A percentile compares a stretch with the other conserved stretches of the same genome.
These are phyloP conservation scores for Aureobasidium mangrovei DNA, from an alignment of 2,329 filamentous ascomycete species.

Conservation along the genomic window DNA sequence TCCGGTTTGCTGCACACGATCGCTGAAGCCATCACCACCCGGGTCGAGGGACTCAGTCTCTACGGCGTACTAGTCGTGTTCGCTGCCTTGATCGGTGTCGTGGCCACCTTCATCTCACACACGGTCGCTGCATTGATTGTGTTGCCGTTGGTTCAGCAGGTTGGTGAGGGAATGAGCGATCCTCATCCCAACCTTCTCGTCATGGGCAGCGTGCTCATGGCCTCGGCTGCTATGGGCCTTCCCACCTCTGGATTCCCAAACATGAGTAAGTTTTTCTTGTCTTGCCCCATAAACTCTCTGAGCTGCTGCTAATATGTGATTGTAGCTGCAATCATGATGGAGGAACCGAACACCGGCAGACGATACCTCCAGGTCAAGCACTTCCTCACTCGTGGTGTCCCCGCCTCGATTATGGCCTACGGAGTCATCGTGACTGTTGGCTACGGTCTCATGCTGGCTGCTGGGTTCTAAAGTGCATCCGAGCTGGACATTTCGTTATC, in stretches of 20 bases:
- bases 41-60: conserved; percentile 68
- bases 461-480: conserved; percentile 33
- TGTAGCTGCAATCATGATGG: conserved; percentile 95
- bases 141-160: conserved; percentile 77
- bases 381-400: conserved; percentile 89
- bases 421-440: conserved; percentile 78
- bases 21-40: conserved; percentile 62
- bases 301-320: not conserved
- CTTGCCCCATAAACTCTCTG: not conserved
- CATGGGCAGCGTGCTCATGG: conserved; percentile 94
- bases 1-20: conserved; percentile 88
- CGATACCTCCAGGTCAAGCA: conserved; percentile 87
- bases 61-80: conserved; percentile 86
- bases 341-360: conserved; percentile 82
- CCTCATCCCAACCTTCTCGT: conserved; percentile 91
- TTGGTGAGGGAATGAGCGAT: conserved; percentile 75
- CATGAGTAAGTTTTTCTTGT: conserved; percentile 72
- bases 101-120: conserved; percentile 96
- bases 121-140: conserved; percentile 95
- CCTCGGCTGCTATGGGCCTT: conserved; percentile 92
- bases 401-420: conserved; percentile 74
- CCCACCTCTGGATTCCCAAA: conserved; percentile 97
- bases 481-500: not conserved
- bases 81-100: conserved; percentile 71
- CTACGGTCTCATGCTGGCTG: conserved; percentile 79